Base-by-base conservation (phyloP, 2,329 filamentous ascomycete genomes). In the Curvularia sp. region DNA sequence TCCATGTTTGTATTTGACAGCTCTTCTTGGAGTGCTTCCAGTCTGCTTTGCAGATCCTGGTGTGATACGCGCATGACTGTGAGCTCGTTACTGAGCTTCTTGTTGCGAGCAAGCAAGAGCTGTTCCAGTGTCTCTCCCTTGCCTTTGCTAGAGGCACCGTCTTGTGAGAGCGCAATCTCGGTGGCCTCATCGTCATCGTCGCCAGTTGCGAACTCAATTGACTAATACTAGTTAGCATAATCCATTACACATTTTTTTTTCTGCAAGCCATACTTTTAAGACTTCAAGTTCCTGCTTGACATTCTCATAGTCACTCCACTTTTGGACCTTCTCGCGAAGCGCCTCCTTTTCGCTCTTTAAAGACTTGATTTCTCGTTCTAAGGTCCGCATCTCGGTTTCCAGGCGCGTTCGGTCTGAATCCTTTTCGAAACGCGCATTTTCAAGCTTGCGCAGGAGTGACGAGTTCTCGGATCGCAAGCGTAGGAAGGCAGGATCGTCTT, bases 201-300 rank as follows among this genome's bases (percentile, higher is more conserved):
- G 7, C 92, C 93, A 0, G 92, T 94, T 1, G 94, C 91, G 70
- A 99, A 97, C 75, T 99, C 95, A 68, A 99, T 97, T 66, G 94
- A 96, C 85, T 86, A 9, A 35, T 18, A 9, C 31, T 12, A 12
- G 51, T 71, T 47, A 73, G 66, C 22, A 49, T 31, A 44, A 39
- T 30, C 30, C 22, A 12, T 2, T 18, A 2, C 8, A 9, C 5
- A 5, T 0, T 13, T n/a, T 9, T 1, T 13, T n/a, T 9, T 1
- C 12, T 18, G 4, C 1, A 3, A 12, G 30, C 3, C 48, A 49
- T 72, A 85, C 85, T 76, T 97, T 97, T 60, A 99, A 86, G 61
- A 98, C 93, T 71, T 98, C 94, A 3, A 99, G 84, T 77, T 99
- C 96, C 64, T 96, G 91, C 79, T 95, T 97, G 48, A 99, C 87